Evolutionary conservation across 371 early-diverging fungal species (phyloP), one percentile per base, ranked within the genome.

Genomic region (Mortierella sp.): DNA sequence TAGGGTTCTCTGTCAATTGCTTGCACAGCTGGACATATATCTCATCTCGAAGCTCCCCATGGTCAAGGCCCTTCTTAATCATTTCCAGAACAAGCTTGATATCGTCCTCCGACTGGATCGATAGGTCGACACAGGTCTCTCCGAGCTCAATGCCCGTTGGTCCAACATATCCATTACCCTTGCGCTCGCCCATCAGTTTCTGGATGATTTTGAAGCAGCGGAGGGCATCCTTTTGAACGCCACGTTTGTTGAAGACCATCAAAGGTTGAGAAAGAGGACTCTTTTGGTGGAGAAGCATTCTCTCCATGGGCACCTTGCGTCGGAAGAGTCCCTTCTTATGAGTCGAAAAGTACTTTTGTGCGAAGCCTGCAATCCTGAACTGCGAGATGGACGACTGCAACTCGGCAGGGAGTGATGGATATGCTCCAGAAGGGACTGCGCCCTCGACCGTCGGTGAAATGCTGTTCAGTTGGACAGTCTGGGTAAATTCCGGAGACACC

Each of bases 11-110:
- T 8, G 95, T 93, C 71, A 97, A 82, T 81, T 98, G 98, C 88
- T 97, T 98, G 89, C 96, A 97, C 35, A 97, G 83, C 90, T 98
- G 99, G 14, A 97, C 97, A 83, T 96, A 97, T 65, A 98, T 96
- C 88, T 98, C 99, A 83, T 98, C 98, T 32, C 98, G 91, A 83
- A 99, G 89, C 58, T 93, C 94, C 35, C 95, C 96, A 46, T 90
- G 88, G 21, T 89, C 87, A n/a, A 98, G 94, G 5, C 98, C 98
- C 38, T 87, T 88, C 72, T 82, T 86, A 78, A 86, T 82, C 70
- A 88, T 85, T 73, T 94, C 95, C 43, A 97, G 86, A 43, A 98
- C 87, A 76, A 91, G 88, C 77, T 97, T 97, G 44, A 95, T 93
- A 71, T 96, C 96, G 41, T 90, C 91, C 55, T 86, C 87, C 4